A percentile compares a stretch with the other conserved stretches of the same genome.
Evolutionary conservation across 1,284 basidiomycete genomes (phyloP).

Genomic region (Sporisorium iseilematis-ciliati): DNA sequence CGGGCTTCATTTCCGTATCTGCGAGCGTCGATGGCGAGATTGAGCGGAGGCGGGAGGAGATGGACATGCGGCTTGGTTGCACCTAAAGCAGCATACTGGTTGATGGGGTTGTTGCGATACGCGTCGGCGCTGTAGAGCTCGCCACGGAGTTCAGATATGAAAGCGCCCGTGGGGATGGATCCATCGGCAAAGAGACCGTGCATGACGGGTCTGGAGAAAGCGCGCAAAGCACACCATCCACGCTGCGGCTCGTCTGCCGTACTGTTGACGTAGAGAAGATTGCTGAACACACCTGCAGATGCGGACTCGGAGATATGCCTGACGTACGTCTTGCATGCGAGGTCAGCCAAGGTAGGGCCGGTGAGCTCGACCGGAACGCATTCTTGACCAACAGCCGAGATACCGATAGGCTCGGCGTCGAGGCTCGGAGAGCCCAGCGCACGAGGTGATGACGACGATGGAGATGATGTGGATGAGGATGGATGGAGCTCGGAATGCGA

Average conservation of each 20-base stretch:
- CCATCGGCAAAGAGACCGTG: conserved; percentile 71
- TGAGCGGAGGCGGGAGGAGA: conserved; percentile 82
- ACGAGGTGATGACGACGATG: conserved; percentile 27
- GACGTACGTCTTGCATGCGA: conserved; percentile 54
- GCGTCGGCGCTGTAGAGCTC: conserved; percentile 67
- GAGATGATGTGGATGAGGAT: conserved; percentile 31
- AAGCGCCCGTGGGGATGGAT: conserved; percentile 69
- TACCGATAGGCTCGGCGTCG: conserved; percentile 20
- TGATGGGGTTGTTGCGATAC: conserved; percentile 72
- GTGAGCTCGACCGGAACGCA: conserved; percentile 59
- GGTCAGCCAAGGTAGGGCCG: conserved; percentile 41
- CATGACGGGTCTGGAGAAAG: conserved; percentile 70
- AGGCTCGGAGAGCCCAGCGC: conserved; percentile 16
- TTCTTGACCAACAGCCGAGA: conserved; percentile 59
- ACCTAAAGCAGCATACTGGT: conserved; percentile 74
- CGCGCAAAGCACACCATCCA: conserved; percentile 70
- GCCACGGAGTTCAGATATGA: conserved; percentile 69
- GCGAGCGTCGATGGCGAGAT: conserved; percentile 84
- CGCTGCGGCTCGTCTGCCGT: conserved; percentile 58
- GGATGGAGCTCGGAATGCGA: conserved; percentile 12
- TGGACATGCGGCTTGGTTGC: conserved; percentile 79
- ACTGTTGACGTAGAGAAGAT: conserved; percentile 52
- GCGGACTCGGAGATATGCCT: conserved; percentile 66
- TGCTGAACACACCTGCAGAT: conserved; percentile 61
- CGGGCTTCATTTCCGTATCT: conserved; percentile 81